These are phyloP conservation scores for Jatropha multifida DNA, from an alignment of 441 rosid species.

Conservation along the genomic window DNA sequence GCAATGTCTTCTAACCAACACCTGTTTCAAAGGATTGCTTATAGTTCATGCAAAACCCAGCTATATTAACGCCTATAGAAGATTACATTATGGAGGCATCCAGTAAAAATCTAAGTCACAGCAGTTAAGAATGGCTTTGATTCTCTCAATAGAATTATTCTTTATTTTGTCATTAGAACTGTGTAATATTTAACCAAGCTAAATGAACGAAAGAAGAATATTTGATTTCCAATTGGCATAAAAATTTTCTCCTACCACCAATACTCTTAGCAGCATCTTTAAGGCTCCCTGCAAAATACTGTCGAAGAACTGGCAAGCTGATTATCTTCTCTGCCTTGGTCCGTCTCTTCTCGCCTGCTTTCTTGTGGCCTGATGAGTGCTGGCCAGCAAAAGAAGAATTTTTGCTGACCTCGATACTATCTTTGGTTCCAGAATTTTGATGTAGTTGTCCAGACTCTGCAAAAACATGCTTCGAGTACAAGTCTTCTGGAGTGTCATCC, in stretches of 20 bases:
- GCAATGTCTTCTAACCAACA: background rate
- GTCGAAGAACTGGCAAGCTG: conserved; percentile 47
- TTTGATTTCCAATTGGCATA: background rate
- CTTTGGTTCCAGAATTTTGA: conserved; percentile 20
- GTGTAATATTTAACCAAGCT: conserved; percentile 3
- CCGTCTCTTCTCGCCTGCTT: conserved; percentile 36
- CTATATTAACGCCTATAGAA: background rate
- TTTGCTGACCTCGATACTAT: background rate
- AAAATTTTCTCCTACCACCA: conserved; percentile 38
- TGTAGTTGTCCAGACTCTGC: conserved; percentile 20
- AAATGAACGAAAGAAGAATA: conserved; percentile 1
- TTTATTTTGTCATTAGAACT: background rate
- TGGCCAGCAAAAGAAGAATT: conserved; percentile 20
- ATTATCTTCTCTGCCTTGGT: conserved; percentile 53
- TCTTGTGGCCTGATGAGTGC: conserved; percentile 25
- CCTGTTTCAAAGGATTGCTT: background rate
- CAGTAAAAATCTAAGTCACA: conserved; percentile 10
- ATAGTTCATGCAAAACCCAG: background rate
- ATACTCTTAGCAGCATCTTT: conserved; percentile 52
- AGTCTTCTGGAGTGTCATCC: conserved; percentile 27
- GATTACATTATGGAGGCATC: background rate
- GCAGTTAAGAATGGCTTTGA: background rate
- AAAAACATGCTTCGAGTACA: conserved; percentile 15
- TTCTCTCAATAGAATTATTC: background rate
- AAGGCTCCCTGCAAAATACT: conserved; percentile 56